These are phyloP conservation scores for Geranium brycei DNA, from an alignment of 345 rosid genomes.

Conservation along the genomic window DNA sequence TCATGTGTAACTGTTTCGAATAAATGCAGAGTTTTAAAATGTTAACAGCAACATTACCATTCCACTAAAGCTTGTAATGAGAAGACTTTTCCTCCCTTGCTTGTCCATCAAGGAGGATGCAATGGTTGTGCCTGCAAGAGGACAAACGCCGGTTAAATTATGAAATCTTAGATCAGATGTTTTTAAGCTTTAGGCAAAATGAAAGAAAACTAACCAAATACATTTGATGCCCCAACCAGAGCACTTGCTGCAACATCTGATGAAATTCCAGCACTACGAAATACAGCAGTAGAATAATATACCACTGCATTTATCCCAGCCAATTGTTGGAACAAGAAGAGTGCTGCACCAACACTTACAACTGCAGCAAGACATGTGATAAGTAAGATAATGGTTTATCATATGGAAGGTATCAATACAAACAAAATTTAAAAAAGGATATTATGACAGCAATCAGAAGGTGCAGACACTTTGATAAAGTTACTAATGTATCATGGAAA, in stretches of 20 bases:
- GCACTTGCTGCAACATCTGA: constrained; percentile 99
- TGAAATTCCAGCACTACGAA: constrained; percentile 75
- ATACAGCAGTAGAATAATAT: constrained; percentile 92
- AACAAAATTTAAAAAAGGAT: too few species aligned
- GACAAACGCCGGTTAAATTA: constrained; percentile 6
- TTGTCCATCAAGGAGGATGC: constrained; percentile 97
- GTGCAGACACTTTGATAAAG: too few species aligned
- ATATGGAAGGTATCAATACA: too few species aligned
- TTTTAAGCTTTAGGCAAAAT: background rate
- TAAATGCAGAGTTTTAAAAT: background rate
- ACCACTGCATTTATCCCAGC: constrained; percentile 99
- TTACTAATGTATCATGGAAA: too few species aligned
- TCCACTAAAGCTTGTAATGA: constrained; percentile 78
- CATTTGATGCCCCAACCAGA: constrained; percentile 95
- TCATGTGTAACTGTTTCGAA: background rate
- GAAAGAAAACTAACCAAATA: constrained; percentile 46
- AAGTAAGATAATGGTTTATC: too few species aligned
- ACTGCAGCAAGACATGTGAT: constrained; percentile 36
- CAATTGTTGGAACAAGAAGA: constrained; percentile 93
- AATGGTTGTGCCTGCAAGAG: constrained; percentile 63
- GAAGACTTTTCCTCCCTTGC: constrained; percentile 90
- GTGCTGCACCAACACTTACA: constrained; percentile 96
- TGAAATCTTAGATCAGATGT: background rate
- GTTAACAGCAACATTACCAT: constrained; percentile 36
- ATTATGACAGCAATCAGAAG: too few species aligned